Conservation (phyloP, 163 green algal genomes). For the Chloroidium sp. region DNA sequence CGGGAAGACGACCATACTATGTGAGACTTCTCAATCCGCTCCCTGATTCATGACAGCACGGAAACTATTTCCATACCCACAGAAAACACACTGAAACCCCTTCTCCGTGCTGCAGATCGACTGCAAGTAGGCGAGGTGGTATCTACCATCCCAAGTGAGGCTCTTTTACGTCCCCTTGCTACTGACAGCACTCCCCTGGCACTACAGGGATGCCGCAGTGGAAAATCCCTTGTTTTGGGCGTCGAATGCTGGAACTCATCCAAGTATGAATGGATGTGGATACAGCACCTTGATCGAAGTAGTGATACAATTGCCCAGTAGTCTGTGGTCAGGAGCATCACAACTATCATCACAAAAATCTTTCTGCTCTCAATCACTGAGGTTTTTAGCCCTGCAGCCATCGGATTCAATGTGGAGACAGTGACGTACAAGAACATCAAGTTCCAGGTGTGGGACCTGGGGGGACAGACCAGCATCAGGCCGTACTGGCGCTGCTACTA, state of each 20-base stretch:
- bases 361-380: no score
- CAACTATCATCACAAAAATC: no score
- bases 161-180: background rate
- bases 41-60: background rate
- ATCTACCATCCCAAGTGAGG: conserved; percentile 93
- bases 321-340: no score
- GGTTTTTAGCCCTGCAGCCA: conserved; percentile 42
- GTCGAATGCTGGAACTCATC: no score
- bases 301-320: no score
- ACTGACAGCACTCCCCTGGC: background rate
- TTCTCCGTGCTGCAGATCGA: conserved; percentile 52
- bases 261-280: no score
- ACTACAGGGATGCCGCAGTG: background rate
- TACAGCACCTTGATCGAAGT: no score
- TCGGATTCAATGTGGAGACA: conserved; percentile 99
- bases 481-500: conserved; percentile 99
- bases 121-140: conserved; percentile 97
- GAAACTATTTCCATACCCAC: no score
- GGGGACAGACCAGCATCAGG: conserved; percentile 91
- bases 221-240: background rate
- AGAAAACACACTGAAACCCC: background rate
- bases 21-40: conserved; percentile 30
- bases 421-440: conserved; percentile 99
- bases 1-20: conserved; percentile 98
- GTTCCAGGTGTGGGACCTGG: conserved; percentile 77